Conservation (phyloP, 192 early-diverging fungal genomes). For the Coemansia sp. region DNA sequence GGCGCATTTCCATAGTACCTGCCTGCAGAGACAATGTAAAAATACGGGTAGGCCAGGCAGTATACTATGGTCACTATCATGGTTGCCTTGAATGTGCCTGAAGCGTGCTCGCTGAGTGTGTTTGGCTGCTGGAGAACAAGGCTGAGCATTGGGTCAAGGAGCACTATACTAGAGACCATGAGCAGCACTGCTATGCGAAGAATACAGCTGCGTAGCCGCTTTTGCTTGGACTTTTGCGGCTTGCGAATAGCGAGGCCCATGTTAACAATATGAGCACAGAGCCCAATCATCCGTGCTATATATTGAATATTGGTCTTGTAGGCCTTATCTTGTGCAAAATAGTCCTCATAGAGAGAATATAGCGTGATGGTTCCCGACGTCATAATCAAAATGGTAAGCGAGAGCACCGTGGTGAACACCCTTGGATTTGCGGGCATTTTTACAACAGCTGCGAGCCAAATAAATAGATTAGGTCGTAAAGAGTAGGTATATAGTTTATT, state of each 20-base stretch:
- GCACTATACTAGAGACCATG: background rate
- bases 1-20: background rate
- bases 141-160: slow-evolving; percentile 4
- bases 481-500: too few relatives aligned
- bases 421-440: background rate
- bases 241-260: background rate
- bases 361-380: background rate
- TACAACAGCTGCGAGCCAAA: too few relatives aligned
- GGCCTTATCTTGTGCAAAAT: background rate
- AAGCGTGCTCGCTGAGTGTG: background rate
- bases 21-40: background rate
- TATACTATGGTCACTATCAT: background rate
- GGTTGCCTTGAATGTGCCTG: slow-evolving; percentile 1
- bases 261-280: background rate
- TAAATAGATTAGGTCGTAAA: too few relatives aligned
- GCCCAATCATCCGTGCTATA: background rate
- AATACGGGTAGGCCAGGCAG: background rate
- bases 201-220: background rate
- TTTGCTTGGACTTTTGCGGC: background rate
- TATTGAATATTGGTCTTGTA: slow-evolving; percentile 2
- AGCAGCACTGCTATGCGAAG: background rate
- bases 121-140: background rate
- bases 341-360: slow-evolving; percentile 3
- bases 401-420: background rate
- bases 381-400: background rate